phyloP scores from a whole-genome alignment of 2,329 filamentous ascomycete genomes.

The Endocalyx cinctus region DNA sequence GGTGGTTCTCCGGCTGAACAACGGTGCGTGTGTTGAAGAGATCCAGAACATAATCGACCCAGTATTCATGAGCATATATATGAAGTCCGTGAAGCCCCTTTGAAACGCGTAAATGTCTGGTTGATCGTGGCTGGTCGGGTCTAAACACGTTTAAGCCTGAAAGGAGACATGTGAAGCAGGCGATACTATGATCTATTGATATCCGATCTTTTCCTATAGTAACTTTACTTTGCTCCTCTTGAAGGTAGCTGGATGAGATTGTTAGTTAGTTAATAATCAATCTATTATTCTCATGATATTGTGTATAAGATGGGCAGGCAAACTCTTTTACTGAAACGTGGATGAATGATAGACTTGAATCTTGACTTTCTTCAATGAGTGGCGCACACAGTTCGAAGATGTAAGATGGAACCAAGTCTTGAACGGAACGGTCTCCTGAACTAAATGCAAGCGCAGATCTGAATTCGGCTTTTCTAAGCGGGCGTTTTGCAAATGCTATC shows the following conservation, averaged over 20 bases:
- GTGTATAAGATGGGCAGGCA: no score
- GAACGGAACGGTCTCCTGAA: slow-evolving; percentile 3
- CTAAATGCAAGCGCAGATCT: slow-evolving; percentile 28
- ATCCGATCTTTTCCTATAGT: no score
- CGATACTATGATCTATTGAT: no score
- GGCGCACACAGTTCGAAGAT: slow-evolving; percentile 19
- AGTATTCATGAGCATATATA: slow-evolving; percentile 25
- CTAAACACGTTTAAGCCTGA: no score
- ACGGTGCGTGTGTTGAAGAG: no score
- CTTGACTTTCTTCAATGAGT: slow-evolving; percentile 17
- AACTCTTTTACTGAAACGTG: slow-evolving; percentile 25
- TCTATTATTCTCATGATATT: no score
- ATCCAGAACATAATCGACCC: slow-evolving; percentile 24
- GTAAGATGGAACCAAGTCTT: slow-evolving; percentile 16
- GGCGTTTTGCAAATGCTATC: slow-evolving; percentile 32
- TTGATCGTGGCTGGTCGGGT: no score
- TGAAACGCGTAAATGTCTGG: slow-evolving; percentile 13
- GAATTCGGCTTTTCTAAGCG: slow-evolving; percentile 28
- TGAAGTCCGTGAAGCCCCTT: slow-evolving; percentile 26
- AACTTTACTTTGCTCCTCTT: no score
- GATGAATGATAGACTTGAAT: slow-evolving; percentile 21
- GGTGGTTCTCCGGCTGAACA: no score
- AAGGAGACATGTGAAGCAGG: no score
- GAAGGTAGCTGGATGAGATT: no score
- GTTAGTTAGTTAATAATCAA: no score